phyloP scores from a whole-genome alignment of 192 early-diverging fungal genomes.

The Dispira simplex region DNA sequence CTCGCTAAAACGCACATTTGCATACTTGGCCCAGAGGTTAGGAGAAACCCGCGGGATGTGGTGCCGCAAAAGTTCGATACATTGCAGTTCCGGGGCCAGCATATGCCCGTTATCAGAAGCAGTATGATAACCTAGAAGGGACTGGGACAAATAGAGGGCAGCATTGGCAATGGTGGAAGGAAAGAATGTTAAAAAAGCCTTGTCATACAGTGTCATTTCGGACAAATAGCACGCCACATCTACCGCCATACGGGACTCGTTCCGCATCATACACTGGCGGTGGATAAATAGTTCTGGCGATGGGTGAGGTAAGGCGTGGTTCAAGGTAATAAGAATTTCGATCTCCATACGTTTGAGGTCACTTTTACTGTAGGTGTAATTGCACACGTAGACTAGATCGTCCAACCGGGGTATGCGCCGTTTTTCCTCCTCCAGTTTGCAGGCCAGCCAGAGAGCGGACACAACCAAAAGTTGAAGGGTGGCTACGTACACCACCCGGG shows the following conservation, averaged over 20 bases:
- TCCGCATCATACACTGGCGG: constrained; percentile 18
- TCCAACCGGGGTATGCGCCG: constrained; percentile 20
- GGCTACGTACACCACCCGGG: constrained; percentile 21
- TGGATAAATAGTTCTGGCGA: constrained; percentile 24
- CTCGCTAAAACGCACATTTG: constrained; percentile 17
- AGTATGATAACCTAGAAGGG: constrained; percentile 21
- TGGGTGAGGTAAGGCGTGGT: constrained; percentile 21
- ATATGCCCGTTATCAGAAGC: constrained; percentile 13
- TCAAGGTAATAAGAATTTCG: constrained; percentile 22
- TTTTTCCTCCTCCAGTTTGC: constrained; percentile 24
- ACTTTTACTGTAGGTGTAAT: constrained; percentile 20
- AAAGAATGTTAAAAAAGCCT: constrained; percentile 21
- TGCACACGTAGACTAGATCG: constrained; percentile 21
- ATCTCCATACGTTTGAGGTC: constrained; percentile 25
- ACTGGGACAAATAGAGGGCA: constrained; percentile 20
- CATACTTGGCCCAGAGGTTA: constrained; percentile 22
- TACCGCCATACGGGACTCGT: constrained; percentile 14
- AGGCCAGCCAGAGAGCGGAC: constrained; percentile 23
- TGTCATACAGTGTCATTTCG: constrained; percentile 23
- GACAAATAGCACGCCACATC: constrained; percentile 24
- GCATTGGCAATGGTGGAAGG: constrained; percentile 23
- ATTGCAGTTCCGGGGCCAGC: constrained; percentile 16
- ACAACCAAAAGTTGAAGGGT: constrained; percentile 24
- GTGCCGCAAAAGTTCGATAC: constrained; percentile 18
- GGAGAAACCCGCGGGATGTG: constrained; percentile 22